Percentiles rank a stretch among this genome's conserved stretches.
phyloP scores from a whole-genome alignment of 2,329 filamentous ascomycete genomes.

The Monilinia polystroma region DNA sequence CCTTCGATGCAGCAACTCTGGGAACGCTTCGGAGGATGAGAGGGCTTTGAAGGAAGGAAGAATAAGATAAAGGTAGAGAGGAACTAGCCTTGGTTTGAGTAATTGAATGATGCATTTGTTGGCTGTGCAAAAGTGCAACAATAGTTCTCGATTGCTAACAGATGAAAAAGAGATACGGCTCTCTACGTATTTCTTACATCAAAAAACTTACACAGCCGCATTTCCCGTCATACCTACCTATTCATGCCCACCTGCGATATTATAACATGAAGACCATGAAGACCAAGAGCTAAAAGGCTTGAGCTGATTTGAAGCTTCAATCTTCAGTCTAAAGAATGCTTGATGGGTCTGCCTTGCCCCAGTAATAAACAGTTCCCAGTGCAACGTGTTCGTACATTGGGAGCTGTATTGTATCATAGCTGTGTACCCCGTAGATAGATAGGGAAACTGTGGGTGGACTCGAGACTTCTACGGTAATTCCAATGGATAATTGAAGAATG shows the following conservation, averaged over 20 bases:
- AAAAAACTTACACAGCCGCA: constrained; percentile 14
- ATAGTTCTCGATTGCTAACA: neutral
- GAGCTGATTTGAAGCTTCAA: constrained; percentile 15
- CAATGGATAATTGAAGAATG: too few species aligned
- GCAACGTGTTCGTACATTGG: neutral
- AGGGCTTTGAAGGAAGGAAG: constrained; percentile 11
- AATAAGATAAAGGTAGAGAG: neutral
- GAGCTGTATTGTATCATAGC: neutral
- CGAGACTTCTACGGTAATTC: too few species aligned
- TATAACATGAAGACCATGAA: neutral
- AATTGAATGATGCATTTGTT: constrained; percentile 5
- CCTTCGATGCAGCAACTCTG: constrained; percentile 7
- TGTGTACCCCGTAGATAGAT: too few species aligned
- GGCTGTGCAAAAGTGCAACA: constrained; percentile 11
- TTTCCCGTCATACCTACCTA: neutral
- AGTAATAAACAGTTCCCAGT: constrained; percentile 1
- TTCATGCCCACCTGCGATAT: neutral
- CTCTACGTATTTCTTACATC: constrained; percentile 5
- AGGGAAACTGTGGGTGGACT: too few species aligned
- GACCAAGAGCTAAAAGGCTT: neutral
- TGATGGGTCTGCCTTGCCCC: constrained; percentile 16
- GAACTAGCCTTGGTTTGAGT: neutral
- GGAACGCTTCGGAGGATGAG: constrained; percentile 12
- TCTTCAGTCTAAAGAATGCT: constrained; percentile 1
- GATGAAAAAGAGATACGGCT: neutral